Evolutionary conservation across 2,329 filamentous ascomycete species (phyloP).

Genomic region (Ophiocordyceps camponoti-rufipedis): DNA sequence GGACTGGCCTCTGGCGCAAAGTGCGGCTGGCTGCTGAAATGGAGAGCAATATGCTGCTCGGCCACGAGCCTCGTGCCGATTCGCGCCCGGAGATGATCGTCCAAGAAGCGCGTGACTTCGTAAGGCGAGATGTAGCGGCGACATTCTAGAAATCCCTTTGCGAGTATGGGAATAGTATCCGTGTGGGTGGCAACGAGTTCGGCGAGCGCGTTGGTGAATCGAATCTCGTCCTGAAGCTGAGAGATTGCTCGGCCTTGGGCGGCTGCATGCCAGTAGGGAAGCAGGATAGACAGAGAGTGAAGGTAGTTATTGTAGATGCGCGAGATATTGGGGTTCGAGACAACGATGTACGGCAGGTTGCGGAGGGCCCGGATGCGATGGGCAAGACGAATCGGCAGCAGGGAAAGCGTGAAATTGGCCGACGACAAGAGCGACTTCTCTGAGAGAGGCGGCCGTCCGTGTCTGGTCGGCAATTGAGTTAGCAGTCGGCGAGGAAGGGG

Average conservation of each 20-base stretch:
- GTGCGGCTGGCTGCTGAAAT: conserved; percentile 54
- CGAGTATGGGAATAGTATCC: conserved; percentile 86
- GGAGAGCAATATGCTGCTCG: conserved; percentile 90
- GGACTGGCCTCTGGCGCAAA: conserved; percentile 34
- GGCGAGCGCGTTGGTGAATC: conserved; percentile 81
- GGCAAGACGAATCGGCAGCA: conserved; percentile 80
- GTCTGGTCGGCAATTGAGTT: conserved; percentile 17
- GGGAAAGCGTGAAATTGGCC: conserved; percentile 86
- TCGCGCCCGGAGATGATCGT: conserved; percentile 80
- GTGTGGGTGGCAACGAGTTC: conserved; percentile 90
- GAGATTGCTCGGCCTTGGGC: conserved; percentile 17
- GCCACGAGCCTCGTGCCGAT: conserved; percentile 90
- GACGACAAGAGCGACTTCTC: conserved; percentile 67
- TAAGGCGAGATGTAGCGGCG: conserved; percentile 67
- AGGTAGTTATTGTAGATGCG: conserved; percentile 94
- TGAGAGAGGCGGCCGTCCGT: conserved; percentile 71
- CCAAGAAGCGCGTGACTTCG: conserved; percentile 81
- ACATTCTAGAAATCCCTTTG: conserved; percentile 83
- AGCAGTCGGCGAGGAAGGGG: neutral
- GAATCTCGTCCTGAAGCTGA: conserved; percentile 69
- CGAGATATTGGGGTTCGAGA: conserved; percentile 90
- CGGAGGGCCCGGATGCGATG: conserved; percentile 85
- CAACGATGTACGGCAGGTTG: conserved; percentile 92
- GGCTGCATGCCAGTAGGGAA: conserved; percentile 53
- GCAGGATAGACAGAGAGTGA: conserved; percentile 75